Evolutionary conservation across 2,329 filamentous ascomycete genomes (phyloP).

Genomic region (Amphichorda felina): DNA sequence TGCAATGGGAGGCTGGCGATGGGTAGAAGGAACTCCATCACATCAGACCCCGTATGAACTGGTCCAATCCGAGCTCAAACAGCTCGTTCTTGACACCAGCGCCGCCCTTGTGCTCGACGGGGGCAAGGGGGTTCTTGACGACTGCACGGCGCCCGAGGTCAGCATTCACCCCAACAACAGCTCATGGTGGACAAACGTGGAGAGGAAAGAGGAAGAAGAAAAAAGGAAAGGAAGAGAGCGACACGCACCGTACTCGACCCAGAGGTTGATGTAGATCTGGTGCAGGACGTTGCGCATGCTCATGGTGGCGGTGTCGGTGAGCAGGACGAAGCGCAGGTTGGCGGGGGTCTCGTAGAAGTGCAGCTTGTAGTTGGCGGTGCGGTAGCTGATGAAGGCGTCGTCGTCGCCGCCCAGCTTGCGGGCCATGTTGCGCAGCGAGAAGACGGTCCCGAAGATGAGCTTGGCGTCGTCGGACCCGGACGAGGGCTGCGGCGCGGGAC

Average conservation of each 20-base stretch:
- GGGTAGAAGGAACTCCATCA: constrained; percentile 17
- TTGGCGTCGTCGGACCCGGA: constrained; percentile 72
- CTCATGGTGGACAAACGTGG: neutral
- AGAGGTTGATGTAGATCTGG: constrained; percentile 97
- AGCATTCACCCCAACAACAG: no score
- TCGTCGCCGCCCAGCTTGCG: constrained; percentile 89
- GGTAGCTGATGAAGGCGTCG: constrained; percentile 89
- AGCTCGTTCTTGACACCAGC: constrained; percentile 60
- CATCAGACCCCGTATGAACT: constrained; percentile 60
- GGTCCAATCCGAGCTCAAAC: constrained; percentile 62
- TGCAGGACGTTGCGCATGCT: constrained; percentile 92
- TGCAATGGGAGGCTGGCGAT: no score
- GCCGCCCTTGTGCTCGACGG: constrained; percentile 56
- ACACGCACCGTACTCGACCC: constrained; percentile 84
- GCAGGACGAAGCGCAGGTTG: constrained; percentile 90
- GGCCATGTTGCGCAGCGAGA: constrained; percentile 92
- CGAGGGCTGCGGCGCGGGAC: constrained; percentile 9
- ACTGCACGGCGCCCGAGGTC: constrained; percentile 27
- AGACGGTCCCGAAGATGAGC: constrained; percentile 93
- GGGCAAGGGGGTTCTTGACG: constrained; percentile 58
- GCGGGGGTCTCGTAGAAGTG: constrained; percentile 98
- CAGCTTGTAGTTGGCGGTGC: constrained; percentile 91
- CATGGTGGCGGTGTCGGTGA: constrained; percentile 79
- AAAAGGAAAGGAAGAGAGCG: neutral
- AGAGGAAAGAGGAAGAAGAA: neutral